Evolutionary conservation across 495 filamentous ascomycete genomes (phyloP), one percentile per base, ranked within the genome.

Genomic region (Apiosordaria backusii): DNA sequence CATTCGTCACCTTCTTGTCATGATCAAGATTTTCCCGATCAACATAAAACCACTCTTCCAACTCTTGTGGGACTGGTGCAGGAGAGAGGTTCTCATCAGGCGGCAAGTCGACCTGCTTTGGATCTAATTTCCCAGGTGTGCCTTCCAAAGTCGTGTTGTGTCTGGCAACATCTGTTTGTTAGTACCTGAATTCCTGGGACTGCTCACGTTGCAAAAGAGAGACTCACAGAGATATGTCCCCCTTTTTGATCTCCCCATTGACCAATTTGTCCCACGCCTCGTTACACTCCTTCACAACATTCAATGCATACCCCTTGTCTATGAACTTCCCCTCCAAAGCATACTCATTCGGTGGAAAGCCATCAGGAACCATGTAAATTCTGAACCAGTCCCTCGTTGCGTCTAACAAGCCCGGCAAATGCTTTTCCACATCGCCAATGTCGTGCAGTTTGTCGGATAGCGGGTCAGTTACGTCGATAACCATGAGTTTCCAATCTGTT

Each of bases 401-500:
- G 9, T 69, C 70, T 52, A 71, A 21, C 50, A 77, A 13, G 0
- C 75, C 75, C 2, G 75, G 75, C n/a, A 70, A 57, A 6, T 72
- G 35, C 22, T 40, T 59, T 35, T 71, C 64, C 1, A 77, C 68
- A 63, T 77, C 75, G 23, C 29, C 66, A n/a, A 76, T 60, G 61
- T 70, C 68, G n/a, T 71, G 25, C 27, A 77, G 2, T n/a, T 60
- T 62, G 16, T 26, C 60, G 1, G 72, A 68, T 9, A 75, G 26
- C 9, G 69, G 66, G 55, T 77, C 74, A 1, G 64, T 35, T 1
- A 72, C 70, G 53, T 76, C 72, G 10, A 77, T 68, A 10, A 68
- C 71, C 3, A 77, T 19, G 0, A 77, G 63, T 63, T 77, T 76
- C 78, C 78, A 79, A 54, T 78, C 75, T 21, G 75, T 78, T 61